phyloP scores from a whole-genome alignment of 176 grass and related monocot species.

The Zea luxurians region DNA sequence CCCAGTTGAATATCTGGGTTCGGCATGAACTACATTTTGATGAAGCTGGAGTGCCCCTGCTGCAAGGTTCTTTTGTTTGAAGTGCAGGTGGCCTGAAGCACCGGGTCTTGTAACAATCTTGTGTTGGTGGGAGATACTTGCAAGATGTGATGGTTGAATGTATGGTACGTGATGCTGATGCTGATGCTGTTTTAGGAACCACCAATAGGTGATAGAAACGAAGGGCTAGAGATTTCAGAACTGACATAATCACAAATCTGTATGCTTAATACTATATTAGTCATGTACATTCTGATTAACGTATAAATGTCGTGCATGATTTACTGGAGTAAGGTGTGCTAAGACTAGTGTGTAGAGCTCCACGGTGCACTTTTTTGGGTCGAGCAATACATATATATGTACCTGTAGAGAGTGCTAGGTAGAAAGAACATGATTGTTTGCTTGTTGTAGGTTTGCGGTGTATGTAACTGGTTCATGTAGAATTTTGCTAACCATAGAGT shows the following conservation, averaged over 20 bases:
- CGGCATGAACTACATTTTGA: constrained; percentile 32
- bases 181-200: background rate
- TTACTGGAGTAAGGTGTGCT: background rate
- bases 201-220: background rate
- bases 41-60: constrained; percentile 29
- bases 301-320: constrained; percentile 1
- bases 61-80: constrained; percentile 28
- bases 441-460: background rate
- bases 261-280: constrained; percentile 34
- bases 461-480: background rate
- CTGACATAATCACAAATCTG: constrained; percentile 10
- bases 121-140: background rate
- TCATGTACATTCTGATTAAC: constrained; percentile 47
- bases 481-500: constrained; percentile 28
- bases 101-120: constrained; percentile 27
- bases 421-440: background rate
- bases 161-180: background rate
- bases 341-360: constrained; percentile 11
- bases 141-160: constrained; percentile 25
- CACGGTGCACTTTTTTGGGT: constrained; percentile 25
- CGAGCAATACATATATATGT: constrained; percentile 6
- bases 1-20: constrained; percentile 14
- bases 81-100: constrained; percentile 16
- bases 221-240: constrained; percentile 14
- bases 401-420: constrained; percentile 23